phyloP scores from a whole-genome alignment of 2,329 filamentous ascomycete genomes.

The Colletotrichum tamarilloi region DNA sequence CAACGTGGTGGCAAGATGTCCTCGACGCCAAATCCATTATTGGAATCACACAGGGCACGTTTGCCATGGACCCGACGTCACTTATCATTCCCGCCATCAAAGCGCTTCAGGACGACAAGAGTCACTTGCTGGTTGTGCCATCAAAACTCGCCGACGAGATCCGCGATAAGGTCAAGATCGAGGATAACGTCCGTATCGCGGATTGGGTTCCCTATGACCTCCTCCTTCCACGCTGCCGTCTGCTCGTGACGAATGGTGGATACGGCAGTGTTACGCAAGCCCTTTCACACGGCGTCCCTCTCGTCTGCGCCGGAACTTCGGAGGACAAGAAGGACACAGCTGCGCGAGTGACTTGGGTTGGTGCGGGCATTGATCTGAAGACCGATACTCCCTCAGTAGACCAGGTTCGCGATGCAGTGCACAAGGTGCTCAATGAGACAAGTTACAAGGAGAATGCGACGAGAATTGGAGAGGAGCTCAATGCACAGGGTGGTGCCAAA shows the following conservation, averaged over 20 bases:
- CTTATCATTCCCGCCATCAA: conserved; percentile 51
- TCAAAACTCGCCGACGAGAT: conserved; percentile 45
- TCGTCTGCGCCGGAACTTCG: conserved; percentile 49
- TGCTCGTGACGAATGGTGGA: conserved; percentile 51
- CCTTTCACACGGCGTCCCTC: conserved; percentile 46
- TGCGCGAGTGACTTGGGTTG: conserved; percentile 45
- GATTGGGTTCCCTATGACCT: conserved; percentile 50
- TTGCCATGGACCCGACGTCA: conserved; percentile 49
- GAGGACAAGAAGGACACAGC: conserved; percentile 52
- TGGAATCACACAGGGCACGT: conserved; percentile 51
- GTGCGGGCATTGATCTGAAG: conserved; percentile 48
- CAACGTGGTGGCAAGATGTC: conserved; percentile 47
- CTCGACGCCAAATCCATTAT: conserved; percentile 43
- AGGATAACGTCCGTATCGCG: conserved; percentile 44
- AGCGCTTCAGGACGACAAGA: conserved; percentile 43
- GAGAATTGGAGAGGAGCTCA: conserved; percentile 42
- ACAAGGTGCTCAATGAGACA: conserved; percentile 40
- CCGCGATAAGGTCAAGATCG: conserved; percentile 35
- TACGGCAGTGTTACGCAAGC: conserved; percentile 52
- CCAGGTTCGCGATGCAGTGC: conserved; percentile 41
- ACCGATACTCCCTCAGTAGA: conserved; percentile 45
- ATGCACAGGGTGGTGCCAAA: conserved; percentile 41
- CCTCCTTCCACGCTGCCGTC: conserved; percentile 46
- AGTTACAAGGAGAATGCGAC: conserved; percentile 40
- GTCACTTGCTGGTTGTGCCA: conserved; percentile 46